A percentile compares a stretch with the other conserved stretches of the same genome.
phyloP scores from a whole-genome alignment of 768 basidiomycete species.

The Epithele typhae region DNA sequence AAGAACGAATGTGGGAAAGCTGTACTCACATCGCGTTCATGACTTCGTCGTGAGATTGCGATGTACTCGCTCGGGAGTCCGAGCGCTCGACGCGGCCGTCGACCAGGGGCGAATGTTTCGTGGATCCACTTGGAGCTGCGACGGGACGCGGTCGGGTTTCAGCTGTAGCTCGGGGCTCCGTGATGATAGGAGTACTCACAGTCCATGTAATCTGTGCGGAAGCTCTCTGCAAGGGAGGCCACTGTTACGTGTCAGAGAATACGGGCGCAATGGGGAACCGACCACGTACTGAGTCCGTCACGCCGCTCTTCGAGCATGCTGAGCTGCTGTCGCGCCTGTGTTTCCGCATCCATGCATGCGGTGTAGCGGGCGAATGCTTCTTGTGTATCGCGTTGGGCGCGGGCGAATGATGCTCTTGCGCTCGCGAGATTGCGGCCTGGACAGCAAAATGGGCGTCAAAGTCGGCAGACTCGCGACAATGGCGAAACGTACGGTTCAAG shows the following conservation, averaged over 20 bases:
- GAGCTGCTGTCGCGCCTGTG: constrained; percentile 62
- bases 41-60: constrained; percentile 15
- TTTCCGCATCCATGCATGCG: constrained; percentile 62
- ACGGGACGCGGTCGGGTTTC: not conserved
- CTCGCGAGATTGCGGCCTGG: constrained; percentile 61
- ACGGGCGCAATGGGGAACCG: not conserved
- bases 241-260: constrained; percentile 19
- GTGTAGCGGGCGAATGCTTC: constrained; percentile 70
- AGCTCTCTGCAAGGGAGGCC: constrained; percentile 20
- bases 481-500: constrained; percentile 38
- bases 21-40: constrained; percentile 17
- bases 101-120: constrained; percentile 12
- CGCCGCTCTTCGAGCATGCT: constrained; percentile 62
- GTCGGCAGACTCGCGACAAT: not conserved
- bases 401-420: constrained; percentile 52
- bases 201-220: constrained; percentile 19
- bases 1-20: not conserved
- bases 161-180: not conserved
- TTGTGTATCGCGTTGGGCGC: constrained; percentile 68
- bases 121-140: constrained; percentile 10
- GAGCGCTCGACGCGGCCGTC: constrained; percentile 16
- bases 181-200: constrained; percentile 10
- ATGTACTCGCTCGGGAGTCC: constrained; percentile 16
- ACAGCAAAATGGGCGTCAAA: constrained; percentile 7
- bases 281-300: constrained; percentile 49